phyloP scores from a whole-genome alignment of 2,329 filamentous ascomycete genomes.

The Botryotinia convoluta region DNA sequence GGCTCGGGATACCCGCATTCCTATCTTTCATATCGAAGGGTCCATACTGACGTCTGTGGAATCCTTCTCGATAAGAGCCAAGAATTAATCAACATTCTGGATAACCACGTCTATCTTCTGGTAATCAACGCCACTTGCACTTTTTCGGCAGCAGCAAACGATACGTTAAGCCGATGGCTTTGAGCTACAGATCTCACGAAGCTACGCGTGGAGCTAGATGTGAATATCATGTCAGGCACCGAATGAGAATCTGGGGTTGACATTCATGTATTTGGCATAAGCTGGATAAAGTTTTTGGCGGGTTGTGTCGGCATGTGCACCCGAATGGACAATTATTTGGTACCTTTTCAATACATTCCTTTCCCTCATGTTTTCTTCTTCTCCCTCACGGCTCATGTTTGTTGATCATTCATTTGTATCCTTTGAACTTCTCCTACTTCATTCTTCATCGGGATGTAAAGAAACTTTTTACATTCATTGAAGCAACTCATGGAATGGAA shows the following conservation, averaged over 20 bases:
- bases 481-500: not conserved
- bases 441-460: not conserved
- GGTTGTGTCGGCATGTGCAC: no score
- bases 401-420: no score
- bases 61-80: not conserved
- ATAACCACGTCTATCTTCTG: not conserved
- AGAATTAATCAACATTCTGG: not conserved
- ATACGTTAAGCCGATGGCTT: constrained; percentile 1
- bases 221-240: constrained; percentile 8
- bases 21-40: not conserved
- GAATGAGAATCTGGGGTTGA: not conserved
- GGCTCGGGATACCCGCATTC: constrained; percentile 9
- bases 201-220: not conserved
- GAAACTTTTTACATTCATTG: not conserved
- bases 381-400: not conserved
- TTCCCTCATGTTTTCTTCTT: not conserved
- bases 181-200: not conserved
- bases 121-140: not conserved
- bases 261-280: not conserved
- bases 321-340: not conserved
- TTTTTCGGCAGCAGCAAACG: constrained; percentile 2
- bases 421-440: no score
- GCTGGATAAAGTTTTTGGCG: not conserved
- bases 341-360: not conserved
- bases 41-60: not conserved